Conservation (phyloP, 768 basidiomycete species). For the Mycena filopes region DNA sequence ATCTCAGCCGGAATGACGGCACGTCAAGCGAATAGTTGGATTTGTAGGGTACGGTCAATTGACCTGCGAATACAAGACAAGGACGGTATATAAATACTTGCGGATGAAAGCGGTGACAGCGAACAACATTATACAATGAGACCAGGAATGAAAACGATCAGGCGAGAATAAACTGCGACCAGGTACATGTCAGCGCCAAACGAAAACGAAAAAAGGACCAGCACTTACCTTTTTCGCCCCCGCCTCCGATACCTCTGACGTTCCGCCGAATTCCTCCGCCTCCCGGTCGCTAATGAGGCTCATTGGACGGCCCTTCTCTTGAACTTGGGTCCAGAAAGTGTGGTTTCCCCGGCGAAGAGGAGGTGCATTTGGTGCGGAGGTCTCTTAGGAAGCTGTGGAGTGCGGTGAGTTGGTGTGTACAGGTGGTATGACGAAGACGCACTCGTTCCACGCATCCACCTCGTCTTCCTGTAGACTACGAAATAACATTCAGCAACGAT, state of each 20-base stretch:
- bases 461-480: conserved; percentile 72
- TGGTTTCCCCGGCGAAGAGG: conserved; percentile 66
- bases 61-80: too few species aligned
- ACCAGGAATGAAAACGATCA: too few species aligned
- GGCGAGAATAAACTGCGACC: too few species aligned
- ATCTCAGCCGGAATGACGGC: too few species aligned
- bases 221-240: conserved; percentile 63
- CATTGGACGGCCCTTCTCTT: conserved; percentile 59
- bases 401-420: conserved; percentile 3
- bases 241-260: conserved; percentile 65
- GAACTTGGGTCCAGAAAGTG: conserved; percentile 73
- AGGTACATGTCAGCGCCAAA: too few species aligned
- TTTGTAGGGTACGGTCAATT: too few species aligned
- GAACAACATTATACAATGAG: too few species aligned
- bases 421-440: too few species aligned
- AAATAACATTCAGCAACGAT: background rate
- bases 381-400: conserved; percentile 69
- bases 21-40: too few species aligned
- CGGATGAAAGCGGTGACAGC: too few species aligned
- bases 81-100: too few species aligned
- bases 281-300: conserved; percentile 74
- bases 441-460: conserved; percentile 85
- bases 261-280: conserved; percentile 67
- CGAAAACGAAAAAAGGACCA: too few species aligned
- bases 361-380: conserved; percentile 65